Evolutionary conservation across 208 protist genomes (phyloP), one percentile per base, ranked within the genome.

Genomic region (Crithidia fasciculata): DNA sequence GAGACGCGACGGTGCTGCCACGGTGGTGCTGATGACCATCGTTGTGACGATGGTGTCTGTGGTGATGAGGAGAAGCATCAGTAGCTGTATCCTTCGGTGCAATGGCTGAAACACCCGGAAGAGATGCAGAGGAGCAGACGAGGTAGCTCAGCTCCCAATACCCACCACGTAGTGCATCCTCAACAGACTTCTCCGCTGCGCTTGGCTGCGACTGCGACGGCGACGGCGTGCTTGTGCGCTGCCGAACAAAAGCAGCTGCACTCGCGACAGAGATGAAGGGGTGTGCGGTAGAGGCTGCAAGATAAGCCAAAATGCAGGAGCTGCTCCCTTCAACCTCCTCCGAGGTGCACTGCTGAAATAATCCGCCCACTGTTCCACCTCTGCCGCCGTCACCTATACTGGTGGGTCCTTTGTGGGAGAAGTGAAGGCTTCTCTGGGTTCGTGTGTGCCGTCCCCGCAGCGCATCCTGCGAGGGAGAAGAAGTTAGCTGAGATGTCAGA

Each of bases 111-210:
- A 28, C 28, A 28, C 28, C 28, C 1, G 0, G 28, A 28, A 28
- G 28, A 28, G 0, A 28, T 28, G 28, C 28, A 28, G 15, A 8
- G 65, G 54, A 15, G 67, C 56, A 40, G 2, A 78, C 66, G 12
- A 55, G 28, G 58, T 78, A 78, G 43, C 65, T 65, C 3, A 72
- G 18, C 8, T 55, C 54, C 73, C 73, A 78, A 39, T 68, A 63
- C 12, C 65, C 73, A 19, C 73, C 73, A 18, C 64, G 15, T 50
- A 73, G 16, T 43, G 45, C 45, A 13, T 49, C 45, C 28, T 28
- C 28, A 28, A 28, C 28, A 28, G 28, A 28, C 28, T 49, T 49
- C 45, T 13, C 45, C 45, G 45, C 15, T 7, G 16, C 3, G 10
- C 10, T 39, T 19, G 5, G 3, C 15, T 43, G 19, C 47, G 28